phyloP scores from a whole-genome alignment of 2,329 filamentous ascomycete species.

The Trichoderma atrobrunneum region DNA sequence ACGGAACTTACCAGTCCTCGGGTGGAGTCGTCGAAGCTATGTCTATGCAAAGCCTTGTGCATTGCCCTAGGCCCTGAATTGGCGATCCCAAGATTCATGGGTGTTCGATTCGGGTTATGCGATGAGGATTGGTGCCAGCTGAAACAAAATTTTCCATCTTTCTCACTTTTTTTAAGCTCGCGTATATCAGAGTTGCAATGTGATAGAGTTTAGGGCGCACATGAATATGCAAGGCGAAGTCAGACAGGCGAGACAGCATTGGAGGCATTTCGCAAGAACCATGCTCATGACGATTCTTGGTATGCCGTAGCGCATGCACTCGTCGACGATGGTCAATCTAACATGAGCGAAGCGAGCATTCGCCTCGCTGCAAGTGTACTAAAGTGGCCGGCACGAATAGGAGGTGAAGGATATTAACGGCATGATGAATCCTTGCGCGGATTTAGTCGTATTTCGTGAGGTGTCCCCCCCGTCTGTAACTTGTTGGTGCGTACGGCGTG shows the following conservation, averaged over 20 bases:
- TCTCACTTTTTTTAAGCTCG: not conserved
- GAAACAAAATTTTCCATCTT: not conserved
- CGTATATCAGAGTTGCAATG: not conserved
- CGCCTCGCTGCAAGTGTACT: not conserved
- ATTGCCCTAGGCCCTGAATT: not conserved
- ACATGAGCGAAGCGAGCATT: slow-evolving; percentile 2
- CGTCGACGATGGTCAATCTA: not conserved
- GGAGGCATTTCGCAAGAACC: not conserved
- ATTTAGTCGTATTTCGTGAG: not conserved
- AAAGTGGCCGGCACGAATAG: not conserved
- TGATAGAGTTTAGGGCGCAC: not conserved
- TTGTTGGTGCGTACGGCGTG: not conserved
- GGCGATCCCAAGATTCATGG: slow-evolving; percentile 10
- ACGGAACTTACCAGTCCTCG: slow-evolving; percentile 10
- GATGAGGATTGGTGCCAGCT: not conserved
- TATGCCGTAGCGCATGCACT: not conserved
- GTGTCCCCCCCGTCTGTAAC: not conserved
- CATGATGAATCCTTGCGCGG: slow-evolving; percentile 1
- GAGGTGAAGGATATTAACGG: slow-evolving; percentile 13
- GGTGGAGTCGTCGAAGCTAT: not conserved
- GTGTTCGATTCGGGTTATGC: slow-evolving; percentile 9
- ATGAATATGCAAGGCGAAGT: not conserved
- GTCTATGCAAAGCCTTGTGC: slow-evolving; percentile 1
- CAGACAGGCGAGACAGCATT: slow-evolving; percentile 4
- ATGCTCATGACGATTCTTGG: not conserved